Percentiles rank a stretch among this genome's conserved stretches.
phyloP scores from a whole-genome alignment of 192 early-diverging fungal species.

The Geosiphon pyriformis region DNA sequence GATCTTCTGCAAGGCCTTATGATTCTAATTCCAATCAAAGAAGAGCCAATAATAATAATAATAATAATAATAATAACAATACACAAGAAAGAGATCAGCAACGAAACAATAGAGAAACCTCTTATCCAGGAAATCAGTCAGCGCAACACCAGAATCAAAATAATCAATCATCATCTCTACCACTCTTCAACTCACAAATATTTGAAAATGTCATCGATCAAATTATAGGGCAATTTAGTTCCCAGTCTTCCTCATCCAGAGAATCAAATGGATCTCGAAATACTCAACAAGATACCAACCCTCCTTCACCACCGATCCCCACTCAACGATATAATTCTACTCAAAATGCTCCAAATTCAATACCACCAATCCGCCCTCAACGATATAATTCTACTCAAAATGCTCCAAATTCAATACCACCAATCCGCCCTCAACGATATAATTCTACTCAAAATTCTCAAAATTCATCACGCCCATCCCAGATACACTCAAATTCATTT shows the following conservation, averaged over 20 bases:
- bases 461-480: not conserved
- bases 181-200: not conserved
- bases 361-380: no score
- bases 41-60: constrained; percentile 1
- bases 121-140: not conserved
- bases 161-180: not conserved
- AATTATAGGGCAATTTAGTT: not conserved
- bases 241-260: not conserved
- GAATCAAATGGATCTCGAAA: not conserved
- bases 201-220: constrained; percentile 5
- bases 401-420: no score
- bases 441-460: no score
- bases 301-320: no score
- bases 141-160: not conserved
- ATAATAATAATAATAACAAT: constrained; percentile 15
- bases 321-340: no score
- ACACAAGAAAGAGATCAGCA: not conserved
- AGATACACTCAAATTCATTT: not conserved
- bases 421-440: no score
- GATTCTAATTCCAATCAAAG: constrained; percentile 5
- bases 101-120: not conserved
- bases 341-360: no score
- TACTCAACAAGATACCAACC: no score
- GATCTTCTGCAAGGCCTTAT: not conserved
- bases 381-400: no score